Conservation (phyloP, 1,284 basidiomycete species). For the Puccinia novopanici region DNA sequence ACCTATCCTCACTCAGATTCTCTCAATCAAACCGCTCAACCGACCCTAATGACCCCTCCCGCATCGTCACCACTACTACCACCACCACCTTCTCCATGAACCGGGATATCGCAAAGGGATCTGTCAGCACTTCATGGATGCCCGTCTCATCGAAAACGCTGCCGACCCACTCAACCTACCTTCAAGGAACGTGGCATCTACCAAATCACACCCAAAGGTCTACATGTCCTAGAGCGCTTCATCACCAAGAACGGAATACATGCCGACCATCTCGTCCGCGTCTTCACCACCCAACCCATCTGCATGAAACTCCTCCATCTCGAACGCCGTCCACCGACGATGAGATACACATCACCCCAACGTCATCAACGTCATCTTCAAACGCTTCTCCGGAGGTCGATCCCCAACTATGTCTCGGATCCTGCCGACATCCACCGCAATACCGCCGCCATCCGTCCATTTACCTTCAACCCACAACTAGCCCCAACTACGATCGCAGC, state of each 20-base stretch:
- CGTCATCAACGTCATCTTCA: conserved; percentile 91
- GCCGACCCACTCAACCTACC: conserved; percentile 78
- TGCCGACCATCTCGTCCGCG: conserved; percentile 82
- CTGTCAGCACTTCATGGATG: conserved; percentile 99
- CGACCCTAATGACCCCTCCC: conserved; percentile 93
- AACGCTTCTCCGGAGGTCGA: conserved; percentile 81
- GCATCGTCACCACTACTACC: conserved; percentile 97
- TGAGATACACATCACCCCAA: conserved; percentile 94
- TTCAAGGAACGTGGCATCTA: conserved; percentile 99
- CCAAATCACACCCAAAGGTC: conserved; percentile 91
- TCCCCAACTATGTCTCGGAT: conserved; percentile 69
- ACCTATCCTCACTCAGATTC: conserved; percentile 93
- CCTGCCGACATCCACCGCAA: conserved; percentile 50
- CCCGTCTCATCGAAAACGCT: conserved; percentile 93
- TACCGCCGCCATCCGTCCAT: conserved; percentile 54
- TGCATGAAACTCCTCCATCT: conserved; percentile 97
- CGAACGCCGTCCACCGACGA: conserved; percentile 90
- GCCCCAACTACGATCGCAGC: conserved; percentile 61
- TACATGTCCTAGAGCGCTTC: conserved; percentile 97
- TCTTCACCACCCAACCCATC: conserved; percentile 91
- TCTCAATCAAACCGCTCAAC: conserved; percentile 97
- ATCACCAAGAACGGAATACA: conserved; percentile 99
- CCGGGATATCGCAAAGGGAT: conserved; percentile 99
- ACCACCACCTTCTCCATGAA: conserved; percentile 99
- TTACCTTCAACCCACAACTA: conserved; percentile 57